These are phyloP conservation scores for Carex scoparia DNA, from an alignment of 176 grass and related monocot genomes.

Conservation along the genomic window DNA sequence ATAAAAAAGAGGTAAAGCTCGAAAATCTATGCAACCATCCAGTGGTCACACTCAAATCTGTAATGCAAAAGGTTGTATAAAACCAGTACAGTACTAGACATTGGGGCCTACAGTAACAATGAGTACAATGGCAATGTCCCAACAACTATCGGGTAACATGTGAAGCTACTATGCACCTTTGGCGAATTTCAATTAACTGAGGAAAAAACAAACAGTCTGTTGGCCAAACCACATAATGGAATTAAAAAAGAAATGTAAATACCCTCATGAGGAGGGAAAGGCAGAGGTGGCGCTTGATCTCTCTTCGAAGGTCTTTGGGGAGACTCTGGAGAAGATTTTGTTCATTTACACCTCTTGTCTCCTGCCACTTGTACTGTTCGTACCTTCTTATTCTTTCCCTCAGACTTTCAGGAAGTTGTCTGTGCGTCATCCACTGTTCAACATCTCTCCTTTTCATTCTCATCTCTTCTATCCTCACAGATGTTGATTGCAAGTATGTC, in stretches of 20 bases:
- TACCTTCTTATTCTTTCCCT: constrained; percentile 76
- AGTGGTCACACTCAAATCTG: background rate
- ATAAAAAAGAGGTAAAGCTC: background rate
- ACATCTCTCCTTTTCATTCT: constrained; percentile 75
- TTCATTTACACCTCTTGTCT: constrained; percentile 97
- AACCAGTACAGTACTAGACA: background rate
- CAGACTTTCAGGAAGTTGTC: constrained; percentile 74
- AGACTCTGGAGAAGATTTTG: constrained; percentile 72
- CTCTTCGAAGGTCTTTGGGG: constrained; percentile 87
- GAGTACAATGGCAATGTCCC: background rate
- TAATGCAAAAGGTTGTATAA: background rate
- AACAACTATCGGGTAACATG: background rate
- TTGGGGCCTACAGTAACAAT: background rate
- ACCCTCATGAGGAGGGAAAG: constrained; percentile 81
- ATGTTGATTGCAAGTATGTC: constrained; percentile 87
- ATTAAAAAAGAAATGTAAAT: constrained; percentile 23
- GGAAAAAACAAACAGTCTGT: background rate
- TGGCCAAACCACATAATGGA: background rate
- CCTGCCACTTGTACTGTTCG: constrained; percentile 94
- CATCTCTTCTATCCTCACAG: constrained; percentile 85
- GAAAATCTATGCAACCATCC: background rate
- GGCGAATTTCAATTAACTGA: background rate
- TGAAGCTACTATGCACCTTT: background rate
- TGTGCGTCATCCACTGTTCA: constrained; percentile 87
- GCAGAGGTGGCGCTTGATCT: constrained; percentile 86